Conservation (phyloP, 345 rosid species). For the Dovyalis caffra region DNA sequence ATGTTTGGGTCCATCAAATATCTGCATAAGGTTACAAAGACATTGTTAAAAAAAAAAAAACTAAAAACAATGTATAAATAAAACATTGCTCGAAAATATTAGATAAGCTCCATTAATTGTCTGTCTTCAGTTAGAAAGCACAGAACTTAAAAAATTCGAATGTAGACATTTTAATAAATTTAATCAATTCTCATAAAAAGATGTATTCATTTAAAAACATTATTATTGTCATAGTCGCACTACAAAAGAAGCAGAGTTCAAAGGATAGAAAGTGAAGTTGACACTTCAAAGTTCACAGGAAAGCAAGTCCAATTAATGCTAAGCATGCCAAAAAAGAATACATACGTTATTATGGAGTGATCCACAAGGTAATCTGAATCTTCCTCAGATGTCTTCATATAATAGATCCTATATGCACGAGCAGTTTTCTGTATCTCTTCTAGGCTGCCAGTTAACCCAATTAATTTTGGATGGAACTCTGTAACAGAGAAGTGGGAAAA, state of each 20-base stretch:
- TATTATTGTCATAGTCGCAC: background rate
- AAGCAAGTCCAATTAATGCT: background rate
- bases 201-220: no score
- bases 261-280: background rate
- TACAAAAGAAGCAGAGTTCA: background rate
- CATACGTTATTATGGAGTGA: constrained; percentile 95
- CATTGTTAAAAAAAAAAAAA: background rate
- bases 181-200: no score
- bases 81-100: no score
- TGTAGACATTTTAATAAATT: no score
- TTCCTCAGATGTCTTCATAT: constrained; percentile 95
- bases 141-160: no score
- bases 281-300: background rate
- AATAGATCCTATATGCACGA: constrained; percentile 89
- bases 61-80: background rate
- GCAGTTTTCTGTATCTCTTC: constrained; percentile 81
- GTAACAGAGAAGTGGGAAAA: constrained; percentile 13
- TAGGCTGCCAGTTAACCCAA: constrained; percentile 81
- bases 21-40: constrained; percentile 42
- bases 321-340: background rate
- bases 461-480: constrained; percentile 87
- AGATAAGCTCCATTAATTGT: background rate
- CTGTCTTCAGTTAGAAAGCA: no score
- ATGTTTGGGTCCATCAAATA: constrained; percentile 87
- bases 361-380: constrained; percentile 98